Base-by-base conservation (phyloP, 2,329 filamentous ascomycete genomes). In the Botryotinia globosa region DNA sequence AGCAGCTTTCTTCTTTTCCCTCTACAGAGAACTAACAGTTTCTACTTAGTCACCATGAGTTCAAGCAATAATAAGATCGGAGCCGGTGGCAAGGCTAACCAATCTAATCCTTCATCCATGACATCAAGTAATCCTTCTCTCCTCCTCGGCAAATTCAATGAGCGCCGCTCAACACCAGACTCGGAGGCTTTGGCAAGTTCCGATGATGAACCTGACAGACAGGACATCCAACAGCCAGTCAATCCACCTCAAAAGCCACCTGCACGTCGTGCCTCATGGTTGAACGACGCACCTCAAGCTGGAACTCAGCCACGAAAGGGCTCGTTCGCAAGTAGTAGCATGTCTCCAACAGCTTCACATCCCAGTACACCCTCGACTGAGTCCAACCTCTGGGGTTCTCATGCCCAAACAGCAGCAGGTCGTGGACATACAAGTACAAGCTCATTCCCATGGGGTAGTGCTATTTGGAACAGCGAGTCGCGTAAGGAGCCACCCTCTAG, bases 141-240 rank as follows among this genome's bases (percentile, higher is more conserved):
- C 56, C 83, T 93, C 65, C 85, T 93, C 48, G 93, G 95, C 68
- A 96, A 94, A 81, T 86, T 91, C 67, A 92, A 92, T 78, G 87
- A 90, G 72, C 89, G 94, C 78, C 92, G 92, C 71, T 94, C 94
- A 12, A 98, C 95, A 1, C 95, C 95, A 34, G 96, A 98, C 80
- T 98, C 94, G 5, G 95, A 98, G 81, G 95, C 93, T 69, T 85
- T 98, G 74, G 94, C 92, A 69, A 98, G 95, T 77, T 98, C 94
- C 20, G 96, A 98, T 81, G 96, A 98, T 81, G 96, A 99, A 82
- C 87, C 85, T 73, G 92, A 97, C 74, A 85, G 85, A 62, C 85
- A 88, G 77, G 88, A 87, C 73, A 82, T 80, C 78, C 83, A 83
- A 75, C 85, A 85, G 78, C 83, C 82, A 78, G 80, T 81, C 74